Percentiles rank a stretch among this genome's conserved stretches.
These are phyloP conservation scores for Aspergillus brasiliensis DNA, from an alignment of 2,329 filamentous ascomycete genomes.

Conservation along the genomic window DNA sequence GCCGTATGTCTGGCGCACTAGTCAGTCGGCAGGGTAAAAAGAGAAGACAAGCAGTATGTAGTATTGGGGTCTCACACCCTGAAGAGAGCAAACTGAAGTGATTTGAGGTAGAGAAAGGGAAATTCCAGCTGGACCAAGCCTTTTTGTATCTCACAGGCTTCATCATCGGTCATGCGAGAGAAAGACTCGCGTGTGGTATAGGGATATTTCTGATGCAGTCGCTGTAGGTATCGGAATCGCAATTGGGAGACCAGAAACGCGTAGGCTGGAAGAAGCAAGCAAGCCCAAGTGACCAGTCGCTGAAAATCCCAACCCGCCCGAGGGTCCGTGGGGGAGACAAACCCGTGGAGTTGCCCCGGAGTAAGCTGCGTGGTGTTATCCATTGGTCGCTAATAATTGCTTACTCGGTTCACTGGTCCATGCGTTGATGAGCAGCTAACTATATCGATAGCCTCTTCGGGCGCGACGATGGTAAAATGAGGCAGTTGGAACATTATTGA, in stretches of 20 bases:
- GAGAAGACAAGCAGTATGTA: background rate
- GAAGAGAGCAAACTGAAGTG: slow-evolving; percentile 62
- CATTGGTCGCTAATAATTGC: background rate
- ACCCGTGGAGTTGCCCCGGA: background rate
- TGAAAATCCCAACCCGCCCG: slow-evolving; percentile 11
- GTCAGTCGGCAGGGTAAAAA: slow-evolving; percentile 5
- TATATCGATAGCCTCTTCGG: background rate
- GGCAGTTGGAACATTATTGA: background rate
- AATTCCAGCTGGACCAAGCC: slow-evolving; percentile 57
- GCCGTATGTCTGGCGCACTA: slow-evolving; percentile 53
- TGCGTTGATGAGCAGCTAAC: background rate
- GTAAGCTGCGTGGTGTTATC: background rate
- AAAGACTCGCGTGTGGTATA: slow-evolving; percentile 51
- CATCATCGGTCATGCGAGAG: slow-evolving; percentile 56
- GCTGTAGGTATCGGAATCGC: slow-evolving; percentile 38
- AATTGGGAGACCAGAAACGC: slow-evolving; percentile 31
- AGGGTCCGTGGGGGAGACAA: background rate
- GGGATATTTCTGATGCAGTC: slow-evolving; percentile 45
- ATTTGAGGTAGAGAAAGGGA: slow-evolving; percentile 53
- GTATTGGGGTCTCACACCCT: slow-evolving; percentile 41
- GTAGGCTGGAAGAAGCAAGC: slow-evolving; percentile 28
- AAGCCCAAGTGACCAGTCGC: slow-evolving; percentile 26
- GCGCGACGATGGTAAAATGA: background rate
- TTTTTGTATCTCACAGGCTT: slow-evolving; percentile 55
- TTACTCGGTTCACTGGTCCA: background rate